These are phyloP conservation scores for Helichrysum umbraculigerum DNA, from an alignment of 129 eudicot genomes.

Conservation along the genomic window DNA sequence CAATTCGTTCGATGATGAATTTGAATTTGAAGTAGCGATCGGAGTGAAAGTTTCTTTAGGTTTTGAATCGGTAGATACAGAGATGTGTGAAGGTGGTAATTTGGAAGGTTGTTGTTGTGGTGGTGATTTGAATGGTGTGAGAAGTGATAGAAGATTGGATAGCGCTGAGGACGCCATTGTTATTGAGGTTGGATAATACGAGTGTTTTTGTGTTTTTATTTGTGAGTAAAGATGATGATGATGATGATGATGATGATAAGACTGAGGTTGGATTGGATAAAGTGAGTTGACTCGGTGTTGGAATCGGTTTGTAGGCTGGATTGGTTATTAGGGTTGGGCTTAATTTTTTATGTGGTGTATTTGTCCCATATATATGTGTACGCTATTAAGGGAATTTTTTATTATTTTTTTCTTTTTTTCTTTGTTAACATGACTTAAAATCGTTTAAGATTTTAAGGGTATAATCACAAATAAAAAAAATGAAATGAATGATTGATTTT, in stretches of 20 bases:
- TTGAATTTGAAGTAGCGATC: slow-evolving; percentile 33
- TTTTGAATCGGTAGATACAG: slow-evolving; percentile 35
- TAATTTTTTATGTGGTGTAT: neutral
- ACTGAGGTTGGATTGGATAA: slow-evolving; percentile 28
- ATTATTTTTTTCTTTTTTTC: too few species aligned
- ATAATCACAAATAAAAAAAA: too few species aligned
- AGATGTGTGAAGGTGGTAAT: slow-evolving; percentile 41
- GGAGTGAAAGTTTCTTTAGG: slow-evolving; percentile 39
- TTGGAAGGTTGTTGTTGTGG: slow-evolving; percentile 32
- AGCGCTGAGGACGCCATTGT: slow-evolving; percentile 58
- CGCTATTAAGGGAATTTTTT: too few species aligned
- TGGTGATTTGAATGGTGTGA: slow-evolving; percentile 55
- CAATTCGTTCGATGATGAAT: slow-evolving; percentile 42
- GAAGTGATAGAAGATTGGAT: slow-evolving; percentile 60
- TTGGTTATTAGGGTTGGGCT: neutral
- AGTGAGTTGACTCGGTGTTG: slow-evolving; percentile 35
- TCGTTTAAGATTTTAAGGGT: too few species aligned
- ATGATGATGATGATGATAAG: slow-evolving; percentile 7
- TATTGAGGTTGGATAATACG: neutral
- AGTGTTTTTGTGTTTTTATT: neutral
- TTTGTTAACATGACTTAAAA: too few species aligned
- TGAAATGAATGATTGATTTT: too few species aligned
- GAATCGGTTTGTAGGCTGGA: slow-evolving; percentile 11
- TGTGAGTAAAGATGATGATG: neutral
- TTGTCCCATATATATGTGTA: neutral